Evolutionary conservation across 2,329 filamentous ascomycete species (phyloP).

Genomic region (Penicillium sp.): DNA sequence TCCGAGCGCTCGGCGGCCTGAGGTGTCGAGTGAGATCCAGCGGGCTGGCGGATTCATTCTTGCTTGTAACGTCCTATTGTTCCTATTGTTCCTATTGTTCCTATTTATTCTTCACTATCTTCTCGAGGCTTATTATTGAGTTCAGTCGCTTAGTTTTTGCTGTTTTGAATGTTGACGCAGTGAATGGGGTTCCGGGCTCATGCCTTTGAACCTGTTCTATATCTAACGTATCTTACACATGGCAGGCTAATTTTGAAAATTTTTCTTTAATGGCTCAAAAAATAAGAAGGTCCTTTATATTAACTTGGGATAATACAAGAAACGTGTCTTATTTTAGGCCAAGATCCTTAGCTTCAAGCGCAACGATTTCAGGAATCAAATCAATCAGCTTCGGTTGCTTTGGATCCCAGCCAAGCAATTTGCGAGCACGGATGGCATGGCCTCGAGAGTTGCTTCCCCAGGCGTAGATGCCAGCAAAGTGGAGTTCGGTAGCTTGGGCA

Average conservation of each 20-base stretch:
- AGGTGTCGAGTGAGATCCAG: constrained; percentile 11
- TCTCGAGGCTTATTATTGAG: background rate
- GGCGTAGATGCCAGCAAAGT: constrained; percentile 33
- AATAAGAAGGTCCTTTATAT: background rate
- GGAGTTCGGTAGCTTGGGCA: constrained; percentile 44
- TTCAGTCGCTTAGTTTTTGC: background rate
- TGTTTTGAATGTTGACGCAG: no score
- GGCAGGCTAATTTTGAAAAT: background rate
- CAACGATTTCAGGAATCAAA: constrained; percentile 55
- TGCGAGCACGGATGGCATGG: constrained; percentile 35
- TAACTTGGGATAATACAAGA: background rate
- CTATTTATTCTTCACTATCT: background rate
- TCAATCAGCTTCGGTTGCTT: constrained; percentile 51
- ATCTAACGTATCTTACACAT: background rate
- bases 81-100: background rate
- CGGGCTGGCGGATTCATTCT: background rate
- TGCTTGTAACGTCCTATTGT: background rate
- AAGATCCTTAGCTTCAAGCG: constrained; percentile 45
- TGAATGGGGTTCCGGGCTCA: no score
- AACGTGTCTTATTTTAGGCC: constrained; percentile 24
- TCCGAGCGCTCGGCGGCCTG: constrained; percentile 9
- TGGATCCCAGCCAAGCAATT: constrained; percentile 40
- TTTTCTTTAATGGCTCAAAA: background rate
- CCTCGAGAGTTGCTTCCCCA: constrained; percentile 42
- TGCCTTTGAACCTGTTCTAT: background rate